These are phyloP conservation scores for Lentinula edodes DNA, from an alignment of 768 basidiomycete genomes.

Conservation along the genomic window DNA sequence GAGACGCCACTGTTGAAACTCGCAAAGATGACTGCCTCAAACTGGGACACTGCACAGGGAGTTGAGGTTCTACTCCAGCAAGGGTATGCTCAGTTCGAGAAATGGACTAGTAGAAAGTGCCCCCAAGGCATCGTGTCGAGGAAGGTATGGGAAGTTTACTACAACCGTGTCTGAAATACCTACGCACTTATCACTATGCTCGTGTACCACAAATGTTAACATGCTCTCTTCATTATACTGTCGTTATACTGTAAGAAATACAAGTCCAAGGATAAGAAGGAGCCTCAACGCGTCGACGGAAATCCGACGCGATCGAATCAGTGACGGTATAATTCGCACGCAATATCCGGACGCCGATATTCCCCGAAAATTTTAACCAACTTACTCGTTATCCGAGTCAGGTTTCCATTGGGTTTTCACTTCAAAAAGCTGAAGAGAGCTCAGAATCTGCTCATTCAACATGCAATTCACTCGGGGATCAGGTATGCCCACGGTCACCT, in stretches of 20 bases:
- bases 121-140: conserved; percentile 43
- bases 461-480: conserved; percentile 1
- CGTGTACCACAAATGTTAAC: too few species aligned
- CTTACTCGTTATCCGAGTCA: neutral
- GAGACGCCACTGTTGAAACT: conserved; percentile 75
- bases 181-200: too few species aligned
- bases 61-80: conserved; percentile 86
- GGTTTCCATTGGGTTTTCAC: neutral
- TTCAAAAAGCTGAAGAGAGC: neutral
- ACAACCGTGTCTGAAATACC: neutral
- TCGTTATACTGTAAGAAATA: too few species aligned
- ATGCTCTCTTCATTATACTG: too few species aligned
- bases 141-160: conserved; percentile 44
- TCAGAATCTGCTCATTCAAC: neutral
- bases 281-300: too few species aligned
- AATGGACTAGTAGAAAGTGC: conserved; percentile 70
- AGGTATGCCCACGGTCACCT: neutral
- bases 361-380: neutral
- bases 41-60: conserved; percentile 74
- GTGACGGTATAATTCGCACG: neutral
- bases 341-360: neutral
- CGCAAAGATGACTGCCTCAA: conserved; percentile 43
- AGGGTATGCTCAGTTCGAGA: conserved; percentile 78
- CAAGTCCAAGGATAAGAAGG: too few species aligned
- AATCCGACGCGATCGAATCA: neutral